A percentile compares a stretch with the other conserved stretches of the same genome.
Conservation (phyloP, 1,284 basidiomycete species). For the Heterobasidion irregulare region DNA sequence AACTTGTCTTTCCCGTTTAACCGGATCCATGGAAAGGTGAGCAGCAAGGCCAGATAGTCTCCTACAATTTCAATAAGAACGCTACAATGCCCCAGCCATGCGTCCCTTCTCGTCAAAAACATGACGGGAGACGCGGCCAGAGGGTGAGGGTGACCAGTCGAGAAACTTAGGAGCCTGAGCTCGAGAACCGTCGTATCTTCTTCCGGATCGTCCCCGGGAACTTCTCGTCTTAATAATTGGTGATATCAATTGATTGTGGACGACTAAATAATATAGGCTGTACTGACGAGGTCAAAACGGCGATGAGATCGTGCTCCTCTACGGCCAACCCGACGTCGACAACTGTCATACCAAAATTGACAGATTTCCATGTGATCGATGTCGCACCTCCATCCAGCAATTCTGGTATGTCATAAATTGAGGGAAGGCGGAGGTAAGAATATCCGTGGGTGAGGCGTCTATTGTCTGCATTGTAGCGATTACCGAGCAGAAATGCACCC, state of each 20-base stretch:
- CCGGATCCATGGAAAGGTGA: conserved; percentile 19
- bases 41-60: conserved; percentile 34
- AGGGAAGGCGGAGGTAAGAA: conserved; percentile 10
- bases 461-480: background rate
- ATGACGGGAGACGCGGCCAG: conserved; percentile 28
- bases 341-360: conserved; percentile 13
- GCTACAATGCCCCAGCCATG: conserved; percentile 15
- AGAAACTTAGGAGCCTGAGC: conserved; percentile 30
- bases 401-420: conserved; percentile 1
- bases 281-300: conserved; percentile 17
- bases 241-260: background rate
- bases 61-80: conserved; percentile 43
- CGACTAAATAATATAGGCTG: background rate
- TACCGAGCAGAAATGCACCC: conserved; percentile 11
- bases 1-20: conserved; percentile 23
- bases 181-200: conserved; percentile 12
- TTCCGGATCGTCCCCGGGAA: background rate
- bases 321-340: conserved; percentile 34
- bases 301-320: conserved; percentile 37
- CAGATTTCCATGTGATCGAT: conserved; percentile 19
- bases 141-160: conserved; percentile 34
- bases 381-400: background rate
- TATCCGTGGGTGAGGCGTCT: conserved; percentile 7
- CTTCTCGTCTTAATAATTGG: background rate
- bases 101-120: conserved; percentile 16